Evolutionary conservation across 768 basidiomycete genomes (phyloP).

Genomic region (Leccinum rimulosum): DNA sequence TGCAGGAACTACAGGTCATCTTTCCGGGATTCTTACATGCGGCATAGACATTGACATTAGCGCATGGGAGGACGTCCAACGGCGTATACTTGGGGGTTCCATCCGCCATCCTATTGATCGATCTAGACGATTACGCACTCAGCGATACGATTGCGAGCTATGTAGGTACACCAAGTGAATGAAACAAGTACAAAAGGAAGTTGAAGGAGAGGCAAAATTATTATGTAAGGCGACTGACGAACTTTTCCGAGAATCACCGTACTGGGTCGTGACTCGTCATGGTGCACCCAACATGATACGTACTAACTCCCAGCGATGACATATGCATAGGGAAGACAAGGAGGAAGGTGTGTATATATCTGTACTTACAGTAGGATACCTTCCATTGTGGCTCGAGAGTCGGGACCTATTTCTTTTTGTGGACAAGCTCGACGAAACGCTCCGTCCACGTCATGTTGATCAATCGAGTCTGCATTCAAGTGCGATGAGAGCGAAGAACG

Average conservation of each 20-base stretch:
- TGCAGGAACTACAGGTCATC: constrained; percentile 31
- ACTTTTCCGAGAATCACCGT: too few species aligned
- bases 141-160: too few species aligned
- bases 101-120: constrained; percentile 1
- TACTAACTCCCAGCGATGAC: too few species aligned
- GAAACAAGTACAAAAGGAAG: too few species aligned
- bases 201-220: too few species aligned
- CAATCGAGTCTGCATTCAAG: constrained; percentile 14
- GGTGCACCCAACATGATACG: too few species aligned
- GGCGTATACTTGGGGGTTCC: constrained; percentile 22
- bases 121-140: too few species aligned
- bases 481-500: not conserved
- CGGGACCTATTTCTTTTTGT: constrained; percentile 5
- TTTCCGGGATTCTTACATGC: constrained; percentile 33
- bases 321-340: too few species aligned
- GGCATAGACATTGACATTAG: constrained; percentile 29
- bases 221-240: too few species aligned
- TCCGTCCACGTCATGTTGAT: constrained; percentile 25
- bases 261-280: too few species aligned
- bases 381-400: not conserved
- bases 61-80: constrained; percentile 34
- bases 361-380: not conserved
- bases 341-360: not conserved
- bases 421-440: constrained; percentile 25
- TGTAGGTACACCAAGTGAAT: too few species aligned